Evolutionary conservation across 306 rosid genomes (phyloP).

Genomic region (Glycine tomentella): DNA sequence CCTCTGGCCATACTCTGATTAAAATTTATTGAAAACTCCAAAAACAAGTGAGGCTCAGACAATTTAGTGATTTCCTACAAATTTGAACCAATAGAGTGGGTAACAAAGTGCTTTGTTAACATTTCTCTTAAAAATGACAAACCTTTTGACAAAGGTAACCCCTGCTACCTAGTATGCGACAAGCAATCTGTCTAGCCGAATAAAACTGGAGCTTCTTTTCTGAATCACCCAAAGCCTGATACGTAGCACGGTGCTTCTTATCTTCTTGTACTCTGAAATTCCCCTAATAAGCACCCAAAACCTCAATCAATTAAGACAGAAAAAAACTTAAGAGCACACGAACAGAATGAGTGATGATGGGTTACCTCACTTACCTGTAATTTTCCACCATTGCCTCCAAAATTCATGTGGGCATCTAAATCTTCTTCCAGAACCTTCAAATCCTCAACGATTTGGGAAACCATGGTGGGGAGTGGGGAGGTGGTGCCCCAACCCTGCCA

Average conservation of each 20-base stretch:
- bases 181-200: conserved; percentile 92
- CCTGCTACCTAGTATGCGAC: conserved; percentile 92
- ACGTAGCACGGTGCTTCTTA: conserved; percentile 86
- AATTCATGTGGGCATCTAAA: conserved; percentile 67
- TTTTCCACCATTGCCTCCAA: conserved; percentile 88
- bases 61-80: no score
- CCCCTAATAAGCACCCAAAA: conserved; percentile 58
- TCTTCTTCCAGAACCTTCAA: conserved; percentile 69
- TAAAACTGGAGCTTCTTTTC: conserved; percentile 80
- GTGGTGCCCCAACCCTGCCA: conserved; percentile 93
- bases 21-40: no score
- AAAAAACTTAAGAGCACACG: not conserved
- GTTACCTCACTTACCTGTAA: conserved; percentile 51
- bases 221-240: conserved; percentile 75
- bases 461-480: conserved; percentile 73
- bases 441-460: conserved; percentile 66
- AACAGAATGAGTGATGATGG: not conserved
- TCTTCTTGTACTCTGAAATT: conserved; percentile 68
- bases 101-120: no score
- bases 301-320: not conserved
- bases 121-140: not conserved
- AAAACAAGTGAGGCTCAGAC: no score
- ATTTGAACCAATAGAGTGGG: no score
- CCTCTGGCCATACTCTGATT: no score
- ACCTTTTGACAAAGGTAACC: conserved; percentile 98